phyloP scores from a whole-genome alignment of 1,284 basidiomycete genomes.

The Austropuccinia psidii region DNA sequence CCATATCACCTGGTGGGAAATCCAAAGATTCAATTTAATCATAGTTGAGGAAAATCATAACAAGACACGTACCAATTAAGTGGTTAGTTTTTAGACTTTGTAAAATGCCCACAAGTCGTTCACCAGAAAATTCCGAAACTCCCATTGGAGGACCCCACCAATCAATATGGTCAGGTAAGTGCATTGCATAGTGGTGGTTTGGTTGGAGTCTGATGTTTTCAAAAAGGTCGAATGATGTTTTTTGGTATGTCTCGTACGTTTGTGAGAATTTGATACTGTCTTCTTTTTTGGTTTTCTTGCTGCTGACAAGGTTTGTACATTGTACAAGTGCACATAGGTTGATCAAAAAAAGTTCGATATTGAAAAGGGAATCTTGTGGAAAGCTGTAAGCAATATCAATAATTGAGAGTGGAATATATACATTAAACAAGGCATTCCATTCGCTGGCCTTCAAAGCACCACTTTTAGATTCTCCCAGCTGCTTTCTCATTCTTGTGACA shows the following conservation, averaged over 20 bases:
- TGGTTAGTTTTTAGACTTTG: too few species aligned
- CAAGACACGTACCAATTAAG: too few species aligned
- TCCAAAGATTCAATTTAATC: too few species aligned
- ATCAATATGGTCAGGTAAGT: background rate
- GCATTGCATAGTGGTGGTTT: constrained; percentile 33
- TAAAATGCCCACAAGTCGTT: too few species aligned
- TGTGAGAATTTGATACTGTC: background rate
- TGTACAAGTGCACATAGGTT: background rate
- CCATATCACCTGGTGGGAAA: too few species aligned
- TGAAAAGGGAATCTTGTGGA: background rate
- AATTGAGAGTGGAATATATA: background rate
- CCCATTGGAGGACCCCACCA: constrained; percentile 23
- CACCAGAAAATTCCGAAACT: too few species aligned
- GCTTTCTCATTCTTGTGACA: background rate
- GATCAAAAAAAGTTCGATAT: background rate
- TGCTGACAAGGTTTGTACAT: background rate
- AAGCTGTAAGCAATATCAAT: background rate
- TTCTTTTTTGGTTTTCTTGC: background rate
- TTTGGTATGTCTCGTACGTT: background rate
- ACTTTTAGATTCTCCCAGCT: background rate
- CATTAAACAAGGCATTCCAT: constrained; percentile 5
- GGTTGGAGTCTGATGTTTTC: background rate
- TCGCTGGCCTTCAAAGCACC: constrained; percentile 15
- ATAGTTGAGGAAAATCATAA: too few species aligned
- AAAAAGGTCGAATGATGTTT: background rate